Percentiles rank a stretch among this genome's conserved stretches.
phyloP scores from a whole-genome alignment of 176 grass and related monocot species.

The Eleusine indica region DNA sequence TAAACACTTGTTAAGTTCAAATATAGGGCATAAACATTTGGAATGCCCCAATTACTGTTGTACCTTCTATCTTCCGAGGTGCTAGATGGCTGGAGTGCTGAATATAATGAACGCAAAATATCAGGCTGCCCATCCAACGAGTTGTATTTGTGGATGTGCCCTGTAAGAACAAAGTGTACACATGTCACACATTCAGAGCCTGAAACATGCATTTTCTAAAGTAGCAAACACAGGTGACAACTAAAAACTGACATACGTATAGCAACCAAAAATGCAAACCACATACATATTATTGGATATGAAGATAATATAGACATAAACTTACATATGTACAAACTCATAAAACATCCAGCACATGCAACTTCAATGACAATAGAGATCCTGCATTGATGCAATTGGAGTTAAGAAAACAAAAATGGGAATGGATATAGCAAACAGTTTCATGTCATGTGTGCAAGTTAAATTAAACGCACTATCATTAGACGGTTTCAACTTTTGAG shows the following conservation, averaged over 20 bases:
- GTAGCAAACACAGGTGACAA: not conserved
- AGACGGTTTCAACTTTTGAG: not conserved
- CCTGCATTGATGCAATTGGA: constrained; percentile 53
- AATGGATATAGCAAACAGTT: not conserved
- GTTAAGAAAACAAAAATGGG: not conserved
- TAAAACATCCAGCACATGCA: constrained; percentile 79
- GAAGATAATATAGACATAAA: constrained; percentile 30
- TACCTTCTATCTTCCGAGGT: constrained; percentile 82
- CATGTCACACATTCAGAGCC: constrained; percentile 9
- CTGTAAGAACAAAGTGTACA: constrained; percentile 49
- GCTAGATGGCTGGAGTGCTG: constrained; percentile 89
- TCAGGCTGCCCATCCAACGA: constrained; percentile 84
- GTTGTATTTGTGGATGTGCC: constrained; percentile 93
- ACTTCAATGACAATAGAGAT: constrained; percentile 76
- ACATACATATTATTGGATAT: not conserved
- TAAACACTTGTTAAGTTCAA: not conserved
- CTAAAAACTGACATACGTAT: not conserved
- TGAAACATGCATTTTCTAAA: constrained; percentile 12
- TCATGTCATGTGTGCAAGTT: not conserved
- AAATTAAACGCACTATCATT: not conserved
- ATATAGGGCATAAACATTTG: constrained; percentile 13
- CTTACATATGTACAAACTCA: constrained; percentile 95
- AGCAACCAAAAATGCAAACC: constrained; percentile 6
- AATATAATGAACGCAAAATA: constrained; percentile 85
- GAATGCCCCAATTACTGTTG: constrained; percentile 7